A percentile compares a stretch with the other conserved stretches of the same genome.
These are phyloP conservation scores for Penicillium lividum DNA, from an alignment of 495 filamentous ascomycete species.

Conservation along the genomic window DNA sequence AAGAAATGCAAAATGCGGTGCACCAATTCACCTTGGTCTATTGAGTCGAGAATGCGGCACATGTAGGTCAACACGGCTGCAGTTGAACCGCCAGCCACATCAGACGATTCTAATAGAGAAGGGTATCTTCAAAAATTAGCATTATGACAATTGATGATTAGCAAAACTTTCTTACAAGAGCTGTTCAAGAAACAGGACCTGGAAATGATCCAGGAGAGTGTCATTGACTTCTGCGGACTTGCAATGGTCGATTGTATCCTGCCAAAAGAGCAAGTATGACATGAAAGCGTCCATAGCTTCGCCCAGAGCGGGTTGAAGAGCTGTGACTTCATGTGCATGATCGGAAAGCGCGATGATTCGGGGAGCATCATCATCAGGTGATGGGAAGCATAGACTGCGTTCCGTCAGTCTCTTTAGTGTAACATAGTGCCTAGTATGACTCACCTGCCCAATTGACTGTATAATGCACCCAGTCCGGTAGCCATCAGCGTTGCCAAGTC, in stretches of 20 bases:
- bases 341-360: slow-evolving; percentile 85
- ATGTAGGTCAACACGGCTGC: slow-evolving; percentile 95
- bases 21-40: slow-evolving; percentile 90
- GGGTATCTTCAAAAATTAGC: slow-evolving; percentile 66
- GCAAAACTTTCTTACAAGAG: slow-evolving; percentile 64
- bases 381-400: slow-evolving; percentile 37
- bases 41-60: slow-evolving; percentile 80
- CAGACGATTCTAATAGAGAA: slow-evolving; percentile 92
- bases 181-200: slow-evolving; percentile 94
- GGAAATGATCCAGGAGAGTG: slow-evolving; percentile 93
- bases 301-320: slow-evolving; percentile 58
- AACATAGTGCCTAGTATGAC: slow-evolving; percentile 8
- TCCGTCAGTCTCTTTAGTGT: slow-evolving; percentile 13
- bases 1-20: slow-evolving; percentile 93
- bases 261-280: slow-evolving; percentile 95
- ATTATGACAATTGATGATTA: neutral
- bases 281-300: slow-evolving; percentile 88
- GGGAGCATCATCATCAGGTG: slow-evolving; percentile 65
- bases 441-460: slow-evolving; percentile 89
- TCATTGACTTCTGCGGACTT: slow-evolving; percentile 86
- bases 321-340: slow-evolving; percentile 51
- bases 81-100: slow-evolving; percentile 93
- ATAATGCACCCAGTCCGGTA: slow-evolving; percentile 89
- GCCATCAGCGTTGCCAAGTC: slow-evolving; percentile 97
- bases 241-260: slow-evolving; percentile 96